Base-by-base conservation (phyloP, 495 filamentous ascomycete species). In the Talaromyces thailandensis region DNA sequence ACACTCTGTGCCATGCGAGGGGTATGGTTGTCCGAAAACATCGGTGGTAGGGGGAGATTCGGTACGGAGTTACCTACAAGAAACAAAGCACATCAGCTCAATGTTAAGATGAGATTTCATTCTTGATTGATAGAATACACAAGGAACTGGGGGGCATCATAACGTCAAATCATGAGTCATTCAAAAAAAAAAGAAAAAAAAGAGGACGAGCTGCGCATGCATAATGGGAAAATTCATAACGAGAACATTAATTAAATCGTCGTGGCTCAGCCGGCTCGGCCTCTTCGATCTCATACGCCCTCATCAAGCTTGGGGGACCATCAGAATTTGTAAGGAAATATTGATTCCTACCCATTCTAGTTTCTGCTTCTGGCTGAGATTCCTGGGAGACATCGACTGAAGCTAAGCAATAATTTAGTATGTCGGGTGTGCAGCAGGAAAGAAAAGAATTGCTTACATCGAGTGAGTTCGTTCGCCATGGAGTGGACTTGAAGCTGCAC, bases 401-500 rank as follows among this genome's bases (percentile, higher is more conserved):
- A 26, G 51, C 48, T 58, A 23, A 6, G 32, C 23, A 37, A 6
- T 11, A 9, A 45, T 43, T 64, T 9, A 60, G 64, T 43, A 58
- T 1, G 9, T 52, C 40, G 6, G 53, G 8, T 14, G 14, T 14
- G 4, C 32, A 56, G 31, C 32, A 24, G n/a, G 21, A 6, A 8
- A 43, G 4, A n/a, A 37, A 6, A 55, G 11, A 43, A 2, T 21
- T n/a, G 62, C 64, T 23, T 63, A 73, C 75, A 71, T 32, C 67
- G 65, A 61, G 72, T 74, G 1, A 81, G 70, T 32, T 81, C 77
- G 16, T 69, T 68, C 2, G 71, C 71, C 57, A 70, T 74, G 18
- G 73, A 71, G 60, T 72, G 66, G 63, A 70, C 76, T 40, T 72
- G 68, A 12, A 73, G 73, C 6, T 76, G 67, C 6, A 84, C 81